phyloP scores from a whole-genome alignment of 1,284 basidiomycete species.

The Cryptococcus floricola region DNA sequence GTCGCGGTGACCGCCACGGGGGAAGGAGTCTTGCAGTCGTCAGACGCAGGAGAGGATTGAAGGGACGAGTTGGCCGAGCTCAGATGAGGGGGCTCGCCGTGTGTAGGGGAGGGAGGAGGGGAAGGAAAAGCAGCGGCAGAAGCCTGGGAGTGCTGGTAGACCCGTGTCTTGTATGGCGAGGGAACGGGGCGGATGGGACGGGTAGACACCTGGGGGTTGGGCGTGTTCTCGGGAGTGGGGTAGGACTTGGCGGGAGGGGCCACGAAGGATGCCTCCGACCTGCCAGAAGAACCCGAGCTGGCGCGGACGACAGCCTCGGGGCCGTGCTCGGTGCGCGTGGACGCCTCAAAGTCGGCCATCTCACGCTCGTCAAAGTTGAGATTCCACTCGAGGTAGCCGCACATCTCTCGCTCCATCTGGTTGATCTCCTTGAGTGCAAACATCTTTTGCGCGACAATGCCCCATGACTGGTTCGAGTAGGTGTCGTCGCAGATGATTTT shows the following conservation, averaged over 20 bases:
- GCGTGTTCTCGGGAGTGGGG: slow-evolving; percentile 46
- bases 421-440: slow-evolving; percentile 87
- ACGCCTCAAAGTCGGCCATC: slow-evolving; percentile 39
- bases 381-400: slow-evolving; percentile 87
- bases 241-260: slow-evolving; percentile 22
- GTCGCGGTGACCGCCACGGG: slow-evolving; percentile 32
- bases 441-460: slow-evolving; percentile 86
- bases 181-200: slow-evolving; percentile 38
- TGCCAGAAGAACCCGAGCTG: slow-evolving; percentile 17
- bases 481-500: slow-evolving; percentile 83
- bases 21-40: slow-evolving; percentile 48
- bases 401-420: slow-evolving; percentile 95
- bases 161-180: slow-evolving; percentile 32
- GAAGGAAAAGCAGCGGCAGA: slow-evolving; percentile 26
- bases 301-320: slow-evolving; percentile 25
- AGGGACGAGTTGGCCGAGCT: slow-evolving; percentile 39
- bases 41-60: slow-evolving; percentile 41
- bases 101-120: slow-evolving; percentile 32
- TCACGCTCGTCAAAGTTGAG: slow-evolving; percentile 52
- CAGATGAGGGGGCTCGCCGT: slow-evolving; percentile 36
- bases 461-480: slow-evolving; percentile 94
- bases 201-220: slow-evolving; percentile 23
- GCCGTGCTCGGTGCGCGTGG: slow-evolving; percentile 38
- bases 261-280: slow-evolving; percentile 6
- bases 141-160: slow-evolving; percentile 16